Conservation (phyloP, 208 protist species). For the Leishmania aethiopica region DNA sequence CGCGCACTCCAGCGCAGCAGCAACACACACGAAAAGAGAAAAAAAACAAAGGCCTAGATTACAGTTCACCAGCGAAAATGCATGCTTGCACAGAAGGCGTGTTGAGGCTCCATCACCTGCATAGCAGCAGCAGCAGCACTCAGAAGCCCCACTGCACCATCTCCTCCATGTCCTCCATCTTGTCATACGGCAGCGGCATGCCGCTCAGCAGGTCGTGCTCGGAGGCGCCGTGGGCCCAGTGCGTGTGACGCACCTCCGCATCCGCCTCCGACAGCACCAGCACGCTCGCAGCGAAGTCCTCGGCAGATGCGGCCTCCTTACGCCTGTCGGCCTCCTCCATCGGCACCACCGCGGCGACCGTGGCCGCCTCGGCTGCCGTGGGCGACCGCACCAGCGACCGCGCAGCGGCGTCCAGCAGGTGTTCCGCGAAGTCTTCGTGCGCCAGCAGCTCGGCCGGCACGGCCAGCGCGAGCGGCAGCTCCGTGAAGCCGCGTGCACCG, state of each 20-base stretch:
- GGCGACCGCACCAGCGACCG: conserved; percentile 12
- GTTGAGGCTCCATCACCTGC: too few relatives aligned
- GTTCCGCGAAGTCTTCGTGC: conserved; percentile 20
- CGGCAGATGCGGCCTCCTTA: neutral
- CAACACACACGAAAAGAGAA: too few relatives aligned
- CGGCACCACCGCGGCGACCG: neutral
- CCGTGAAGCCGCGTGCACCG: conserved; percentile 16
- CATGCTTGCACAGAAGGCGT: too few relatives aligned
- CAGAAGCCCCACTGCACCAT: conserved; percentile 11
- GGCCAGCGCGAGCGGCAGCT: conserved; percentile 18
- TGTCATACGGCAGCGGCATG: conserved; percentile 21
- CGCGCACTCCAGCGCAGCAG: too few relatives aligned
- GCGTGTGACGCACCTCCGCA: conserved; percentile 8
- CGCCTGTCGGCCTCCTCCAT: neutral
- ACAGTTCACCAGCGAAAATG: too few relatives aligned
- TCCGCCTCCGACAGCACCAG: conserved; percentile 23
- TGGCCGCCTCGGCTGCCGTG: conserved; percentile 6
- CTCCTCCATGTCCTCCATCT: conserved; percentile 10
- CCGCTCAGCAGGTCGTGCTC: conserved; percentile 22
- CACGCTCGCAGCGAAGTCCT: conserved; percentile 12
- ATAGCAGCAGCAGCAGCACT: neutral
- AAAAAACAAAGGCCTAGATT: too few relatives aligned
- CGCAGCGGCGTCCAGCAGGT: conserved; percentile 4
- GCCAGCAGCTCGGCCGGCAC: conserved; percentile 21
- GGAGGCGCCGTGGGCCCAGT: conserved; percentile 27